These are phyloP conservation scores for Secale cereale DNA, from an alignment of 176 grass and related monocot species.

Conservation along the genomic window DNA sequence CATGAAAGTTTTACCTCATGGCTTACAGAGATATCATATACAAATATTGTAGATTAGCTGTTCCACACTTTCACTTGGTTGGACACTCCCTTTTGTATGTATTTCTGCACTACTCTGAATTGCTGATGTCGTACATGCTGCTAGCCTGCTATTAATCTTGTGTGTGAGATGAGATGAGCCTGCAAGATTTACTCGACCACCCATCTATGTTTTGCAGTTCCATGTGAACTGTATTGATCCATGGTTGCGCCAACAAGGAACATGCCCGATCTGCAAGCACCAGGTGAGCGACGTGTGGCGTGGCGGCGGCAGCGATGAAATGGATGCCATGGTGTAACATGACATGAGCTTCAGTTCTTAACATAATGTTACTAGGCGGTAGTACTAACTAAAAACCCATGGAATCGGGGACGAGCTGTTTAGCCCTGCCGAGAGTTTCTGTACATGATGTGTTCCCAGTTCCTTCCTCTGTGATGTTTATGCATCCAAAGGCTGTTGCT, in stretches of 20 bases:
- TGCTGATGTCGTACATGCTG: constrained; percentile 1
- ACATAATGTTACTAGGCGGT: background rate
- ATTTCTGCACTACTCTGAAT: background rate
- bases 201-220: constrained; percentile 51
- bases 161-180: background rate
- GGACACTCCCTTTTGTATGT: background rate
- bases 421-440: background rate
- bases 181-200: constrained; percentile 1
- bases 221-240: constrained; percentile 91
- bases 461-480: constrained; percentile 1
- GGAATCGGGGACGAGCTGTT: background rate
- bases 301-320: constrained; percentile 24
- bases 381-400: background rate
- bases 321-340: constrained; percentile 71
- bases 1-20: background rate
- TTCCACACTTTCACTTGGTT: background rate
- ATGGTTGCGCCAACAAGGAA: constrained; percentile 93
- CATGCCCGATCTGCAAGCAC: constrained; percentile 95
- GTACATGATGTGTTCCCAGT: constrained; percentile 27
- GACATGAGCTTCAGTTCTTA: background rate
- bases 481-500: background rate
- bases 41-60: background rate
- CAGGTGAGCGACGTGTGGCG: constrained; percentile 56
- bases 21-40: background rate
- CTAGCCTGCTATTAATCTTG: background rate